Percentiles rank a stretch among this genome's conserved stretches.
phyloP scores from a whole-genome alignment of 1,284 basidiomycete species.

The Omphalotus olearius region DNA sequence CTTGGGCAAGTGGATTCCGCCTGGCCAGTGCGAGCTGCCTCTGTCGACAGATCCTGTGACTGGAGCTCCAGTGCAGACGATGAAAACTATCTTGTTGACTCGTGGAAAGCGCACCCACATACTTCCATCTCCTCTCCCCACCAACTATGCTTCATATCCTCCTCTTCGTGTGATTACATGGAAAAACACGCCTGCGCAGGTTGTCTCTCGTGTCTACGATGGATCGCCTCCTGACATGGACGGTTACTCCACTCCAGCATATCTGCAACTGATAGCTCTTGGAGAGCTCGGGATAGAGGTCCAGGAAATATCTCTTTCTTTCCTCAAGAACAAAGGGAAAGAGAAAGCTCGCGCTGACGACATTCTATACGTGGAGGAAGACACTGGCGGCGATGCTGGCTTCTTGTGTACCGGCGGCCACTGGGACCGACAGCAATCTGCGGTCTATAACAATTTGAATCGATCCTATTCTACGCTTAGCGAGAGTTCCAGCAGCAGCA shows the following conservation, averaged over 20 bases:
- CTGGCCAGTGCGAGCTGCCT: conserved; percentile 48
- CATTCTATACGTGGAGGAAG: conserved; percentile 47
- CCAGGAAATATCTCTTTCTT: conserved; percentile 51
- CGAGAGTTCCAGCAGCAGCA: conserved; percentile 38
- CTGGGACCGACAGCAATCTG: conserved; percentile 54
- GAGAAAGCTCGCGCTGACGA: conserved; percentile 42
- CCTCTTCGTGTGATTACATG: conserved; percentile 57
- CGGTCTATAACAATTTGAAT: conserved; percentile 31
- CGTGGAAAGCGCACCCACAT: conserved; percentile 66
- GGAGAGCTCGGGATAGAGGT: conserved; percentile 67
- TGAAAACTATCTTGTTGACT: conserved; percentile 59
- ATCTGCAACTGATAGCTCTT: conserved; percentile 64
- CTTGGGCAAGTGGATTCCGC: conserved; percentile 45
- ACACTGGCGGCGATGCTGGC: conserved; percentile 62
- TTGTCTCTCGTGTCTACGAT: conserved; percentile 48
- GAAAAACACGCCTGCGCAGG: conserved; percentile 51
- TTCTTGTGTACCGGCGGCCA: conserved; percentile 63
- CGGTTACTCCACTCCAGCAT: conserved; percentile 31
- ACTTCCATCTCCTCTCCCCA: conserved; percentile 61
- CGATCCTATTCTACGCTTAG: conserved; percentile 41
- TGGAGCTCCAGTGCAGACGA: conserved; percentile 23
- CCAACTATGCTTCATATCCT: conserved; percentile 37
- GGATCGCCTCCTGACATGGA: conserved; percentile 23
- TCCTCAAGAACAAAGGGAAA: conserved; percentile 42
- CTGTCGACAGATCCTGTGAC: conserved; percentile 17